Evolutionary conservation across 208 protist species (phyloP).

Genomic region (Entamoeba histolytica): DNA sequence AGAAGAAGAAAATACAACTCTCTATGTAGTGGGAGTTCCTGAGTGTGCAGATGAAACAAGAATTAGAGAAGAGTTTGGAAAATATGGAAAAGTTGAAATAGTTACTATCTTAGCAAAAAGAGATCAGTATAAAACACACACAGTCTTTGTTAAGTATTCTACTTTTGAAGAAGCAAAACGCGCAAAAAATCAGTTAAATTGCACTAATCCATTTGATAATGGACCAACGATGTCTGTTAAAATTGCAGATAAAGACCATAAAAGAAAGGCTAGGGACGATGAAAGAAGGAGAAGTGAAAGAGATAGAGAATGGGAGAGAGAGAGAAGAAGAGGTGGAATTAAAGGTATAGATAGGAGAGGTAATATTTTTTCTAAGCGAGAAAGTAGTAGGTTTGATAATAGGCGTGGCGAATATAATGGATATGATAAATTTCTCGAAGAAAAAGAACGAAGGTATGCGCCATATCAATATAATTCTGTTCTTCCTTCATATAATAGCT

Average conservation of each 20-base stretch:
- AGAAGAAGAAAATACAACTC: background rate
- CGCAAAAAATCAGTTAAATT: background rate
- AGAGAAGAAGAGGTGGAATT: too few relatives aligned
- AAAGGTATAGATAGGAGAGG: too few relatives aligned
- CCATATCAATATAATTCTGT: too few relatives aligned
- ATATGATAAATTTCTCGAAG: too few relatives aligned
- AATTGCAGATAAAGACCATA: background rate
- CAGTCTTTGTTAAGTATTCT: background rate
- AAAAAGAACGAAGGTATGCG: too few relatives aligned
- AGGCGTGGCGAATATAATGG: too few relatives aligned
- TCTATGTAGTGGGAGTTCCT: background rate
- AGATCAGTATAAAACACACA: background rate
- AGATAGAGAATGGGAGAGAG: background rate
- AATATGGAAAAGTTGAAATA: background rate
- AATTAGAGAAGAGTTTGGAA: background rate
- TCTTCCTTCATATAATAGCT: too few relatives aligned
- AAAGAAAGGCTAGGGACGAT: background rate
- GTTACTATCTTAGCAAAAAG: background rate
- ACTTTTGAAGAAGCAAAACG: background rate
- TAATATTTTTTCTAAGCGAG: too few relatives aligned
- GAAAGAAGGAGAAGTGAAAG: background rate
- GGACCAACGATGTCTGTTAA: background rate
- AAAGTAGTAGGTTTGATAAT: too few relatives aligned
- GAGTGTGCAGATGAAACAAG: background rate
- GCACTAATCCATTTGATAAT: background rate